Base-by-base conservation (phyloP, 768 basidiomycete species). In the Boletus coccyginus region DNA sequence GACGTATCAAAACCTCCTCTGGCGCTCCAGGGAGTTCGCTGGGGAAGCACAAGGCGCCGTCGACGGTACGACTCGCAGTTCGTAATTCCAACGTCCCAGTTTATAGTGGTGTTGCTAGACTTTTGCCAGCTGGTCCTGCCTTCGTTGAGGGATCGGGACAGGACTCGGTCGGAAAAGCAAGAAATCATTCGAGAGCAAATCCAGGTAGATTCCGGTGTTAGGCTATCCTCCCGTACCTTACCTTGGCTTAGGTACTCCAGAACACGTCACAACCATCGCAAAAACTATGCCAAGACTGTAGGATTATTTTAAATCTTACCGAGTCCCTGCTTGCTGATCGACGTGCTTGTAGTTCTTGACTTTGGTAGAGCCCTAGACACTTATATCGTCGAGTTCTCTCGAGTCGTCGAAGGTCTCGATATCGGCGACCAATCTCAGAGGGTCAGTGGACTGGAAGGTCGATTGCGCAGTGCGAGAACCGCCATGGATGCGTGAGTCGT, bases 11-110 rank as follows among this genome's bases (percentile, higher is more conserved):
- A 3, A 17, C 7, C 60, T 66, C 41, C 53, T 66, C 8, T 66
- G 64, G 57, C 57, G 49, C 13, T 65, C 64, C 21, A 62, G 64
- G 40, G 55, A 56, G 11, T 62, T 62, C 41, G 64, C 64, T 43
- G 64, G 57, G 8, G 51, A 65, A 40, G 60, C 64, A 9, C 64
- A 62, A 38, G 45, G 39, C 13, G 17, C 35, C 12, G 64, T 65
- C 6, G 64, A 65, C 7, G 64, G 64, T 65, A 16, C 7, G 53
- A 24, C 12, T 33, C 9, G 7, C 31, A 16, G 2, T 4, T 29
- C 0, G 2, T 41, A 2, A 24, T n/a, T 24, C n/a, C 19, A n/a
- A 19, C n/a, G 0, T 9, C 17, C 24, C 16, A 7, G 17, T 19
- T 62, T 9, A 55, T 9, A 6, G 1, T 5, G 16, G 2, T 10